These are phyloP conservation scores for Mycena sp. DNA, from an alignment of 1,284 basidiomycete species.

Conservation along the genomic window DNA sequence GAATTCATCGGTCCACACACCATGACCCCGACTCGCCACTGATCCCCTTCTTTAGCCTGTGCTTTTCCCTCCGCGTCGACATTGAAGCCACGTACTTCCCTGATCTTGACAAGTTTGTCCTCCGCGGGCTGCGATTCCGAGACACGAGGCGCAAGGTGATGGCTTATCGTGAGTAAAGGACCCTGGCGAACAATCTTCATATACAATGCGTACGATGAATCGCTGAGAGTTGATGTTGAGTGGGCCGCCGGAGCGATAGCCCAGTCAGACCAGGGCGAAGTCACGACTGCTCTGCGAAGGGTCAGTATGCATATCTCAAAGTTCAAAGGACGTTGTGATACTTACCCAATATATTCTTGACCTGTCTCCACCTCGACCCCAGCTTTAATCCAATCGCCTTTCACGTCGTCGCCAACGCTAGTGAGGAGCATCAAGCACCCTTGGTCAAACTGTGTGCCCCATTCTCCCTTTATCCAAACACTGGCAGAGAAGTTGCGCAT, in stretches of 20 bases:
- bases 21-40: conserved; percentile 32
- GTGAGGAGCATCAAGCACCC: conserved; percentile 33
- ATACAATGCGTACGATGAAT: conserved; percentile 22
- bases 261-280: conserved; percentile 34
- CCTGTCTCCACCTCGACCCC: conserved; percentile 33
- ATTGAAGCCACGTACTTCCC: conserved; percentile 31
- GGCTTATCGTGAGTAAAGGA: conserved; percentile 26
- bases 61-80: conserved; percentile 22
- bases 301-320: no score
- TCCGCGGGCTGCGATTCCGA: not conserved
- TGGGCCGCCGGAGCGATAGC: conserved; percentile 25
- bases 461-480: conserved; percentile 30
- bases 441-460: conserved; percentile 33
- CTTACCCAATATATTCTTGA: conserved; percentile 28
- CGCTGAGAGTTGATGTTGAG: conserved; percentile 26
- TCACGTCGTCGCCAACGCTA: conserved; percentile 11
- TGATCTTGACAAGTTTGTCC: conserved; percentile 23
- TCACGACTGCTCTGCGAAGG: conserved; percentile 28
- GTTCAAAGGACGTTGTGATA: not conserved
- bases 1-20: conserved; percentile 33
- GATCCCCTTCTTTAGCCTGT: conserved; percentile 11
- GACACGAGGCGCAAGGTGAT: conserved; percentile 15
- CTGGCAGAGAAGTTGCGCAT: conserved; percentile 29
- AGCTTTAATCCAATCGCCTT: conserved; percentile 31
- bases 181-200: conserved; percentile 30